Conservation (phyloP, 768 basidiomycete species). For the Pleurotus citrinopileatus region DNA sequence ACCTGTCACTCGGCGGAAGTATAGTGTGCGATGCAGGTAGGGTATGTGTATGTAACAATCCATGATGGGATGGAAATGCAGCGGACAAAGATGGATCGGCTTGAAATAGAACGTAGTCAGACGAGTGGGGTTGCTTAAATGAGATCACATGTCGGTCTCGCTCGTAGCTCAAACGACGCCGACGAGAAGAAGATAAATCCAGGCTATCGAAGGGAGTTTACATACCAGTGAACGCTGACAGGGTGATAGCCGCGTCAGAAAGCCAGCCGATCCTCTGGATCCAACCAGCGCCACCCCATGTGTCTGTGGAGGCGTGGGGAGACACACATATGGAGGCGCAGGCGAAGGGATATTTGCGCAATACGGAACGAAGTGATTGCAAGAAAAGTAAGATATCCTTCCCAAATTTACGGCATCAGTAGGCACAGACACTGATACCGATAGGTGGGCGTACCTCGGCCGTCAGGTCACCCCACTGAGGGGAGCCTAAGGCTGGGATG, state of each 20-base stretch:
- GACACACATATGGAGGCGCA: conserved; percentile 71
- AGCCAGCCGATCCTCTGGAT: conserved; percentile 76
- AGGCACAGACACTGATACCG: neutral
- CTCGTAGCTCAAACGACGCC: too few relatives aligned
- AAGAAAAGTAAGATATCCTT: conserved; percentile 76
- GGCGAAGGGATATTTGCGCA: conserved; percentile 55
- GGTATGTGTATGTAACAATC: conserved; percentile 73
- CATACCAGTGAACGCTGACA: conserved; percentile 79
- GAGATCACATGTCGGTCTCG: too few relatives aligned
- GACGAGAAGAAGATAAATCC: neutral
- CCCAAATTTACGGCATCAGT: neutral
- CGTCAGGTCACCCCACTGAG: conserved; percentile 65
- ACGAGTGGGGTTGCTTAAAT: too few relatives aligned
- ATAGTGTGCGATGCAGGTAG: conserved; percentile 76
- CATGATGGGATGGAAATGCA: conserved; percentile 83
- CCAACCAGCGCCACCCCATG: conserved; percentile 69
- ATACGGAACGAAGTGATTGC: conserved; percentile 56
- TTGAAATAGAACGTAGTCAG: conserved; percentile 22
- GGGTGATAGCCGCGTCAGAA: conserved; percentile 69
- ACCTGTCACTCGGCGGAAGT: conserved; percentile 75
- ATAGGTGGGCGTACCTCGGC: conserved; percentile 42
- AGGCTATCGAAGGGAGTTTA: conserved; percentile 14
- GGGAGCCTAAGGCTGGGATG: conserved; percentile 59
- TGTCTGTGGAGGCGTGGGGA: conserved; percentile 56
- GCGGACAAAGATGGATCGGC: conserved; percentile 74